Base-by-base conservation (phyloP, 1,284 basidiomycete species). In the Trichosporon coremiiforme region DNA sequence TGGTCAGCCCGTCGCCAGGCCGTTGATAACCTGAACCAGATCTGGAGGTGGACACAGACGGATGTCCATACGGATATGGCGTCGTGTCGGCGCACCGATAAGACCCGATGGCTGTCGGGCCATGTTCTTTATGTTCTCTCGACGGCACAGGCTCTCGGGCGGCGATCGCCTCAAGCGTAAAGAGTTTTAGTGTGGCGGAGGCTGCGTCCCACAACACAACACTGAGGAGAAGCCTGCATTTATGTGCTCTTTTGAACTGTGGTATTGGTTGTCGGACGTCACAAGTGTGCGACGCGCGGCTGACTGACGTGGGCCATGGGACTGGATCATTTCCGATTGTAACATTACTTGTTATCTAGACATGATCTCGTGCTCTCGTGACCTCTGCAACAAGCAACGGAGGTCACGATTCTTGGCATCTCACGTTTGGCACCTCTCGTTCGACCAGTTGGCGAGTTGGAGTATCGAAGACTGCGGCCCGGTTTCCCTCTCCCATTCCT, bases 261-360 rank as follows among this genome's bases (percentile, higher is more conserved):
- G 10, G 36, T 13, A 38, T 38, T 38, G 36, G 36, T 13, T 38
- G 12, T 12, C 12, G 9, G 12, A 15, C 41, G 41, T 15, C 41
- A 45, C 41, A 45, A 4, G 5, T n/a, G 4, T 12, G 17, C 9
- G 17, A 45, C 12, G 41, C 15, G 41, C 41, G 41, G 17, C 41
- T 45, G 41, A 45, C 41, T n/a, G 41, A 45, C 41, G 41, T 45
- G 41, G 38, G 41, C n/a, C 41, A 45, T 45, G 41, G 41, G 41
- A 45, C 41, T 45, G 15, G 15, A 4, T 8, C 5, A 15, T n/a
- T 45, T 45, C 41, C 17, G 41, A 45, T n/a, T 8, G 41, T 35
- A 45, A n/a, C 41, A 45, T n/a, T 17, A n/a, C 6, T n/a, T 45
- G 41, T n/a, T 45, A 45, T 45, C 41, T 15, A 5, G 12, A 45